Conservation (phyloP, 441 rosid species). For the Euphorbia corollata region DNA sequence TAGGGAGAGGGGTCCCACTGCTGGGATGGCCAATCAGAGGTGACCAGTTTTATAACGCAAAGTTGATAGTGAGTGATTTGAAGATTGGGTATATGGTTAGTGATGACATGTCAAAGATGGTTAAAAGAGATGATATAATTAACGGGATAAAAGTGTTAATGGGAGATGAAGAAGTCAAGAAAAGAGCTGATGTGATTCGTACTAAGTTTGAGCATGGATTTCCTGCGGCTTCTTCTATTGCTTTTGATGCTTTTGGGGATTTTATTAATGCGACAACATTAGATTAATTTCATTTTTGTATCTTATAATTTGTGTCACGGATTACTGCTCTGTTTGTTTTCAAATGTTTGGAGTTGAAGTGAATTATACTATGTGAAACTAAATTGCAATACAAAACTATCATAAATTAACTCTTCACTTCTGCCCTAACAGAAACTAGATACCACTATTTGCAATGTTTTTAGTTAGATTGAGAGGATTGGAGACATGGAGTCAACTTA, state of each 20-base stretch:
- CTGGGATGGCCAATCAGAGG: slow-evolving; percentile 27
- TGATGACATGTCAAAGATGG: slow-evolving; percentile 23
- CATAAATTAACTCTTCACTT: too few species aligned
- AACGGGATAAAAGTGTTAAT: slow-evolving; percentile 28
- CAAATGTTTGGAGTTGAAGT: too few species aligned
- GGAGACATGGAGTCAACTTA: too few species aligned
- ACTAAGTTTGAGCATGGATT: slow-evolving; percentile 26
- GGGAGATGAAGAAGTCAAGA: slow-evolving; percentile 22
- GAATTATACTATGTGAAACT: too few species aligned
- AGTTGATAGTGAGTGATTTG: slow-evolving; percentile 17
- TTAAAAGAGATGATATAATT: slow-evolving; percentile 20
- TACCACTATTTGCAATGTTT: too few species aligned
- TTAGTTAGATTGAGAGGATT: too few species aligned
- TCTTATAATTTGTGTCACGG: background rate
- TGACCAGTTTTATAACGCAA: slow-evolving; percentile 22
- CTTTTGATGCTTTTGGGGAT: slow-evolving; percentile 26
- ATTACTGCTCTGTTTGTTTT: too few species aligned
- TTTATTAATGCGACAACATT: slow-evolving; percentile 11
- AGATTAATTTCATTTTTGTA: background rate
- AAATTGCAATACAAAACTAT: too few species aligned
- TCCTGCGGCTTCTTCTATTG: slow-evolving; percentile 23
- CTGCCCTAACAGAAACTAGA: too few species aligned
- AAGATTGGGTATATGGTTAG: slow-evolving; percentile 23
- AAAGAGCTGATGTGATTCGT: slow-evolving; percentile 19
- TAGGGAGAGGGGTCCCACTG: slow-evolving; percentile 24